Evolutionary conservation across 208 protist species (phyloP), one percentile per base, ranked within the genome.

Genomic region (Trypanosoma brucei): DNA sequence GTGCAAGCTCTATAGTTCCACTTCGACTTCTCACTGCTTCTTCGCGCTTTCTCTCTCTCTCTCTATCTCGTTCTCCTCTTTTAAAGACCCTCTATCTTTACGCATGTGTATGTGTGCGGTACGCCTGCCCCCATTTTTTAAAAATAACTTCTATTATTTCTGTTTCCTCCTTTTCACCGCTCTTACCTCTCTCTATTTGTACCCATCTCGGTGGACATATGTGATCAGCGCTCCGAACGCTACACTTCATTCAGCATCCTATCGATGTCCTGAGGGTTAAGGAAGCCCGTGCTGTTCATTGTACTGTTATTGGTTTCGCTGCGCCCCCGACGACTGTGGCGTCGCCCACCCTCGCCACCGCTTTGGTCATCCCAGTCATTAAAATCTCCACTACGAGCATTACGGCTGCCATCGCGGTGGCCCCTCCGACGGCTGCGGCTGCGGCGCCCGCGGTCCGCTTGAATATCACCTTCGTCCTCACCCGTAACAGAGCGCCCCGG

Each of bases 231-330:
- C 22, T 22, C 22, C 22, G 22, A 22, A 6, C 40, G n/a, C 59
- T 72, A 72, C 2, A 67, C 50, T 46, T 67, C 61, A n/a, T 67
- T 37, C 9, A 68, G 40, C 40, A 68, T 65, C n/a, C 57, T 61
- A 52, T 65, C 62, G 30, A 68, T 11, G 13, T 68, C 68, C 1
- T 35, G 30, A 13, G 35, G 55, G 14, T 50, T 55, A 1, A 42
- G 6, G 3, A n/a, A n/a, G 5, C 13, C 60, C 2, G n/a, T 3
- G 4, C 31, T 45, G 34, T 14, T 56, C 3, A 7, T 36, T 37
- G 37, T 30, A 9, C 9, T 40, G 40, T 30, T 30, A 14, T 9
- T 30, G 8, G 40, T 30, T 40, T 14, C 5, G 31, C 38, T 54
- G n/a, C 30, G 49, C 22, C 54, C 56, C 35, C 22, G 13, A 33